phyloP scores from a whole-genome alignment of 805 yeast species.

The Kuraishia borneana region DNA sequence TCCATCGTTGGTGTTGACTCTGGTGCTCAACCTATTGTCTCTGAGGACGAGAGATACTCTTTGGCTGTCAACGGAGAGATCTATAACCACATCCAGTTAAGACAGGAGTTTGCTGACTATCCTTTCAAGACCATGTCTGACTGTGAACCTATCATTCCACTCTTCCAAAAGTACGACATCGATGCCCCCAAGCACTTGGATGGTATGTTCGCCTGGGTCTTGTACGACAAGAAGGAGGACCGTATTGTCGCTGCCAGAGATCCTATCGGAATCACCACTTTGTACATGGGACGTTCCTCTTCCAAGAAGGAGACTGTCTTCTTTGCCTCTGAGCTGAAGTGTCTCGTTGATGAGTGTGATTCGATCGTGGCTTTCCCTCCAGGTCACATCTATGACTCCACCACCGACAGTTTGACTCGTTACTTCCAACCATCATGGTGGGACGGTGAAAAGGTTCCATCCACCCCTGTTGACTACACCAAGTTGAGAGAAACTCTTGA shows the following conservation, averaged over 20 bases:
- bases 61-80: slow-evolving; percentile 96
- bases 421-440: slow-evolving; percentile 94
- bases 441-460: slow-evolving; percentile 70
- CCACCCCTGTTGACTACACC: slow-evolving; percentile 62
- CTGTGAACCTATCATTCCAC: slow-evolving; percentile 96
- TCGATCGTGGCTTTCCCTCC: slow-evolving; percentile 92
- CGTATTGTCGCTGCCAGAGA: slow-evolving; percentile 95
- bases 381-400: slow-evolving; percentile 92
- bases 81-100: slow-evolving; percentile 87
- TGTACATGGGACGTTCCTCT: slow-evolving; percentile 83
- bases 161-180: slow-evolving; percentile 73
- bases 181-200: slow-evolving; percentile 91
- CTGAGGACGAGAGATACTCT: slow-evolving; percentile 59
- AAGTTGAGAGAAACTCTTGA: slow-evolving; percentile 74
- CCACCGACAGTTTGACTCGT: slow-evolving; percentile 74
- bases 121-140: slow-evolving; percentile 78
- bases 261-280: slow-evolving; percentile 94
- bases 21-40: slow-evolving; percentile 96
- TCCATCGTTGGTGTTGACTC: slow-evolving; percentile 96
- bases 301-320: slow-evolving; percentile 65
- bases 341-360: slow-evolving; percentile 92
- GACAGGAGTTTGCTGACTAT: slow-evolving; percentile 67
- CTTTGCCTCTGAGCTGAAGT: slow-evolving; percentile 92
- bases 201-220: slow-evolving; percentile 96
- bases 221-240: slow-evolving; percentile 76